A percentile compares a stretch with the other conserved stretches of the same genome.
Conservation (phyloP, 129 eudicot species). For the Arctium minus region DNA sequence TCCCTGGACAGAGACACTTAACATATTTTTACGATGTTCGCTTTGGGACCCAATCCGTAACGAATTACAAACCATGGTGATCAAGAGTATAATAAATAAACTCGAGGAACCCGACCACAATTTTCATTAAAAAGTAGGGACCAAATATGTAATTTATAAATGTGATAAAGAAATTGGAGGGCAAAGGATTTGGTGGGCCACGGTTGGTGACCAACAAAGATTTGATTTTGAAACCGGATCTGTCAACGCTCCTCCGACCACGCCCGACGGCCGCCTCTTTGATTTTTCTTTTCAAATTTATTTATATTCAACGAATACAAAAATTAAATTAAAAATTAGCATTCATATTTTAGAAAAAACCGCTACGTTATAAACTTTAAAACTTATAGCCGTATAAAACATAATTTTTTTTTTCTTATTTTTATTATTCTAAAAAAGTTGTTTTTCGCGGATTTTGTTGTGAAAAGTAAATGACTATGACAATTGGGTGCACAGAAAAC, state of each 20-base stretch:
- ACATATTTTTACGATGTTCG: too few relatives aligned
- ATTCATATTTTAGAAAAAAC: too few relatives aligned
- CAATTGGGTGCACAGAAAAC: too few relatives aligned
- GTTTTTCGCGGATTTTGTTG: too few relatives aligned
- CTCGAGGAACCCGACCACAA: neutral
- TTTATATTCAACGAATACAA: neutral
- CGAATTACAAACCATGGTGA: too few relatives aligned
- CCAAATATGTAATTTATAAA: neutral
- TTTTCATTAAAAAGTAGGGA: neutral
- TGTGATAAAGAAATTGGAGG: too few relatives aligned
- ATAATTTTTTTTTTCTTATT: too few relatives aligned
- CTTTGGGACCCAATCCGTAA: neutral
- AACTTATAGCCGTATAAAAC: too few relatives aligned
- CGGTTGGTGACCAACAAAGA: constrained; percentile 15
- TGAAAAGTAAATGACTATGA: too few relatives aligned
- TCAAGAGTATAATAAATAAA: too few relatives aligned
- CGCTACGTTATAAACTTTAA: neutral
- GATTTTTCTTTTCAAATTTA: neutral
- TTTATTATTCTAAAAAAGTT: too few relatives aligned
- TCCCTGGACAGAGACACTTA: too few relatives aligned
- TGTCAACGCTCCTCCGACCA: neutral
- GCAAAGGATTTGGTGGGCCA: neutral
- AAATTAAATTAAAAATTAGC: neutral
- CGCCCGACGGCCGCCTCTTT: neutral
- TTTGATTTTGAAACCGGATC: neutral